These are phyloP conservation scores for Pelargonium hybrid DNA, from an alignment of 441 rosid genomes.

Conservation along the genomic window DNA sequence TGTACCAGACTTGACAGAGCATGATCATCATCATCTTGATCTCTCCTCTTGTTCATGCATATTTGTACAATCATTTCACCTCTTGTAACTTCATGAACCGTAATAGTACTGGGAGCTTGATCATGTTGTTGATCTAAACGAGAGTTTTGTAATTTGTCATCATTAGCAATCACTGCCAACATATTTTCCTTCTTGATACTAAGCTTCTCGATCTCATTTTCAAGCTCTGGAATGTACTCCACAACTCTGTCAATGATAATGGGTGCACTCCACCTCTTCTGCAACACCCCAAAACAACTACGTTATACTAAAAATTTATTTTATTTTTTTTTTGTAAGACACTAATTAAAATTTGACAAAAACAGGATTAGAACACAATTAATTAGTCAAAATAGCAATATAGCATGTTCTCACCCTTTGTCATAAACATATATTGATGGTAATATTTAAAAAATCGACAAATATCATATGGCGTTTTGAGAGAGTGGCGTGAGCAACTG, in stretches of 20 bases:
- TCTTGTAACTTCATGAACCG: slow-evolving; percentile 18
- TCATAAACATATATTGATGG: too few species aligned
- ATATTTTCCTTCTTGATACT: slow-evolving; percentile 20
- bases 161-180: neutral
- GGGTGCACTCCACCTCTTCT: slow-evolving; percentile 38
- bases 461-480: too few species aligned
- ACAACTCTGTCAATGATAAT: slow-evolving; percentile 29
- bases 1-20: slow-evolving; percentile 25
- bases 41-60: slow-evolving; percentile 7
- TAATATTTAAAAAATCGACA: too few species aligned
- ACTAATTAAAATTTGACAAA: too few species aligned
- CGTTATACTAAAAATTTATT: too few species aligned
- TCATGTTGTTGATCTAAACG: neutral
- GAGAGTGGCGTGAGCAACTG: too few species aligned
- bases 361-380: too few species aligned
- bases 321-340: too few species aligned
- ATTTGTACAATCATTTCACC: slow-evolving; percentile 23
- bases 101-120: slow-evolving; percentile 1
- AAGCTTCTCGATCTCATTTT: slow-evolving; percentile 30
- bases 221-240: slow-evolving; percentile 37
- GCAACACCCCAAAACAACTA: neutral
- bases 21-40: neutral
- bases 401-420: too few species aligned
- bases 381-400: too few species aligned
- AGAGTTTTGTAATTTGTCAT: neutral